Base-by-base conservation (phyloP, 768 basidiomycete genomes). In the Postia placenta region DNA sequence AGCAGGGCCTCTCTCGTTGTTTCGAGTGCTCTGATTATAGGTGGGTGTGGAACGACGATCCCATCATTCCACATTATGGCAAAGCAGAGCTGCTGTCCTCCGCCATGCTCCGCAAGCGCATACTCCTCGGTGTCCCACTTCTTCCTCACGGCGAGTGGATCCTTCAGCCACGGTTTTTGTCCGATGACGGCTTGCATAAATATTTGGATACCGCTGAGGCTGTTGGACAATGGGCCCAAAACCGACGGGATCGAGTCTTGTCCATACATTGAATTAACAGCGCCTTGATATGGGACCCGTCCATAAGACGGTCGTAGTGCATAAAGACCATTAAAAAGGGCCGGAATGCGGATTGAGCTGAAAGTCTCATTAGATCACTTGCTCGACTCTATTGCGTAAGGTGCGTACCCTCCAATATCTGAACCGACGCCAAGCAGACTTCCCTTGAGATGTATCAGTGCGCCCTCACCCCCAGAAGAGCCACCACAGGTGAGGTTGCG, bases 381-480 rank as follows among this genome's bases (percentile, higher is more conserved):
- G 68, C 64, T 41, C 66, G 64, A 9, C 65, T 67, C 20, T 51
- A 17, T 22, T 36, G 15, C 17, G 23, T 30, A n/a, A 15, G 24
- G 19, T 9, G 58, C 64, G 14, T 60, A 85, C 85, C 87, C 85
- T 57, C 83, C 85, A 44, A 90, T 76, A 60, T 91, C 89, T 19
- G 87, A 82, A 26, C 88, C 89, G 14, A 88, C 75, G n/a, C 87
- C 85, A 50, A 77, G 37, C 1, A 68, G 64, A 20, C 67, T 67
- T 15, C 76, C 75, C 41, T 64, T 69, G 61, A 70, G 56, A 62
- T 79, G 79, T 33, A 91, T 58, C 3, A 92, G 71, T 0, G 88
- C 85, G 25, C 84, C 83, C 66, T 92, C 91, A 25, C 90, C 91
- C 1, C 91, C 91, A 1, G 83, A 86, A 0, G 87, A 91, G 1